Evolutionary conservation across 768 basidiomycete species (phyloP).

Genomic region (Mycena epipterygia): DNA sequence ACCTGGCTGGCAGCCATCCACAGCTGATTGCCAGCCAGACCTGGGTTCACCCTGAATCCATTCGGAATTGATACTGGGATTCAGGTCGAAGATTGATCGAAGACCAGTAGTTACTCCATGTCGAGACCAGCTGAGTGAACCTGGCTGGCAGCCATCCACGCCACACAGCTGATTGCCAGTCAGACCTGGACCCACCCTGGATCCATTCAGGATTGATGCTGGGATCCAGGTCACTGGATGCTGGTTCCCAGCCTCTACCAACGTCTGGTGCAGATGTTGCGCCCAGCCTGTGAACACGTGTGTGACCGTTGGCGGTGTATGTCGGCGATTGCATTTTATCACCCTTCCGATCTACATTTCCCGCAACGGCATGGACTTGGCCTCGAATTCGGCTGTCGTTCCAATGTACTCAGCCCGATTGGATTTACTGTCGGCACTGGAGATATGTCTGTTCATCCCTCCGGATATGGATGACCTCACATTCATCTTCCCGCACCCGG

Average conservation of each 20-base stretch:
- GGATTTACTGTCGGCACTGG: background rate
- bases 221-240: background rate
- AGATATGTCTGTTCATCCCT: background rate
- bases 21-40: conserved; percentile 8
- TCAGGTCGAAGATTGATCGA: background rate
- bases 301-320: conserved; percentile 13
- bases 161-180: too few species aligned
- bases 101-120: too few species aligned
- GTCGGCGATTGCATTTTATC: conserved; percentile 2
- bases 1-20: background rate
- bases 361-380: background rate
- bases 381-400: background rate
- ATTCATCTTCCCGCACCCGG: background rate
- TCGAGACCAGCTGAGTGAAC: too few species aligned
- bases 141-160: too few species aligned
- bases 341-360: conserved; percentile 6
- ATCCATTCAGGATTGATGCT: conserved; percentile 12
- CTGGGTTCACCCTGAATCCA: conserved; percentile 12
- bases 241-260: conserved; percentile 4
- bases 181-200: conserved; percentile 11
- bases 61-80: conserved; percentile 5
- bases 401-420: background rate
- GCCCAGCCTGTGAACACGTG: conserved; percentile 14
- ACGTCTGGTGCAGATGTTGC: conserved; percentile 6
- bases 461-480: background rate